Conservation (phyloP, 1,284 basidiomycete species). For the Sporisorium scitamineum region DNA sequence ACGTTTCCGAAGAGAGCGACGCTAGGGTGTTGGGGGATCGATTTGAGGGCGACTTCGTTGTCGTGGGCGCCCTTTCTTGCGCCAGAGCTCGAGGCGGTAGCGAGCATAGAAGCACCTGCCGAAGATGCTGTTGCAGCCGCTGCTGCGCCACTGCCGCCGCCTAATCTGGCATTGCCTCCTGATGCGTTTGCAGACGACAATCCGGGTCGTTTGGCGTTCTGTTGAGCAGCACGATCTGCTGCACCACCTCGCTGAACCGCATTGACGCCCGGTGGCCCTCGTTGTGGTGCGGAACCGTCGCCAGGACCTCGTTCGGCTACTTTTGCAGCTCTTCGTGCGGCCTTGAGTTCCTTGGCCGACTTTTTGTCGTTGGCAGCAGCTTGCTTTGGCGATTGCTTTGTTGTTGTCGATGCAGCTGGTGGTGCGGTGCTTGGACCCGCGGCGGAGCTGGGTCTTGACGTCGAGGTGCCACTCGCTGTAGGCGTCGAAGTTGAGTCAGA, state of each 20-base stretch:
- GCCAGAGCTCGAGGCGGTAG: slow-evolving; percentile 24
- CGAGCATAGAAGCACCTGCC: slow-evolving; percentile 20
- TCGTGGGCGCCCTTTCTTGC: slow-evolving; percentile 21
- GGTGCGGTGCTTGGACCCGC: slow-evolving; percentile 23
- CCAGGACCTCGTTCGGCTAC: slow-evolving; percentile 33
- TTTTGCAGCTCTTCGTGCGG: slow-evolving; percentile 59
- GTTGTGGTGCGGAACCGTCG: slow-evolving; percentile 2
- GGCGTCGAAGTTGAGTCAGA: slow-evolving; percentile 10
- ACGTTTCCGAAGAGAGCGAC: slow-evolving; percentile 65
- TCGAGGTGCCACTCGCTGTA: slow-evolving; percentile 1
- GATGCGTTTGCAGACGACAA: slow-evolving; percentile 25
- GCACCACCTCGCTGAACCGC: slow-evolving; percentile 20
- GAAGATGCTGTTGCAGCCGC: neutral
- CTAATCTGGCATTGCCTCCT: slow-evolving; percentile 17
- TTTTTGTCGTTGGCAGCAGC: slow-evolving; percentile 39
- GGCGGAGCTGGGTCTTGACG: slow-evolving; percentile 17
- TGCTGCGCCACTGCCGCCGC: neutral
- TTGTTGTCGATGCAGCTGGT: neutral
- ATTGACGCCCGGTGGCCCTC: neutral
- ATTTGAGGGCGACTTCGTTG: slow-evolving; percentile 16
- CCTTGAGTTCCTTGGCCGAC: slow-evolving; percentile 63
- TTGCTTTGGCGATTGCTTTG: slow-evolving; percentile 14
- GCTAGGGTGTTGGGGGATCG: slow-evolving; percentile 38
- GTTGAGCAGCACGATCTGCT: slow-evolving; percentile 13
- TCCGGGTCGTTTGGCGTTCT: slow-evolving; percentile 25